Percentiles rank a stretch among this genome's conserved stretches.
Conservation (phyloP, 2,329 filamentous ascomycete genomes). For the Acephala macrosclerotiorum region DNA sequence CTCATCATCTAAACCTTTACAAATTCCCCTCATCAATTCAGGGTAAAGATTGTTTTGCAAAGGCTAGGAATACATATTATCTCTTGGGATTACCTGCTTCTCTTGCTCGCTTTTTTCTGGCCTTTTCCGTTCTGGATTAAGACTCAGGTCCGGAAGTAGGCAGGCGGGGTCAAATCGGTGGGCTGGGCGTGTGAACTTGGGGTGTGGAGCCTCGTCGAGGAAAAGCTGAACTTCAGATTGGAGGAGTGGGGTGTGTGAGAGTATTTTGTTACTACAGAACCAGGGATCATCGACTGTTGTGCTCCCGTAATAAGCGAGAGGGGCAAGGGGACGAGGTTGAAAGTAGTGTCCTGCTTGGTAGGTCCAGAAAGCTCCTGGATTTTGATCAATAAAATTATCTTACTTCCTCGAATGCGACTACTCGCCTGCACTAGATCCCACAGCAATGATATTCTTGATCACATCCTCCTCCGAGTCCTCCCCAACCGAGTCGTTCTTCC, state of each 20-base stretch:
- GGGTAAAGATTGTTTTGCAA: constrained; percentile 4
- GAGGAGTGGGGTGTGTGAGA: neutral
- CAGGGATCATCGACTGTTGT: neutral
- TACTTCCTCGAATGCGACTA: too few species aligned
- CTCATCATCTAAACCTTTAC: constrained; percentile 4
- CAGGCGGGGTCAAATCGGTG: neutral
- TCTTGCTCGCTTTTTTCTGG: neutral
- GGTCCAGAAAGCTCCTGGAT: neutral
- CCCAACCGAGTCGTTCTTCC: neutral
- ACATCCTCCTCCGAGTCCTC: neutral
- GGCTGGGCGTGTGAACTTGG: neutral
- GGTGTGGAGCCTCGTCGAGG: neutral
- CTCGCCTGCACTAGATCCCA: neutral
- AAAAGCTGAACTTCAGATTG: neutral
- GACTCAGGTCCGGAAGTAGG: neutral
- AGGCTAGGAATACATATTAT: neutral
- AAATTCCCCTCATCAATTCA: neutral
- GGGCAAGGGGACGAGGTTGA: neutral
- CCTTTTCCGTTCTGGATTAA: neutral
- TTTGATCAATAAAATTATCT: too few species aligned
- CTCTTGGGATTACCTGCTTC: too few species aligned
- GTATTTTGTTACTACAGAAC: neutral
- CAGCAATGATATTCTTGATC: neutral
- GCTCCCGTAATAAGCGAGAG: neutral
- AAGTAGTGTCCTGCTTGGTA: constrained; percentile 5